Base-by-base conservation (phyloP, 73 alveolate species). In the Paramecium octaurelia region DNA sequence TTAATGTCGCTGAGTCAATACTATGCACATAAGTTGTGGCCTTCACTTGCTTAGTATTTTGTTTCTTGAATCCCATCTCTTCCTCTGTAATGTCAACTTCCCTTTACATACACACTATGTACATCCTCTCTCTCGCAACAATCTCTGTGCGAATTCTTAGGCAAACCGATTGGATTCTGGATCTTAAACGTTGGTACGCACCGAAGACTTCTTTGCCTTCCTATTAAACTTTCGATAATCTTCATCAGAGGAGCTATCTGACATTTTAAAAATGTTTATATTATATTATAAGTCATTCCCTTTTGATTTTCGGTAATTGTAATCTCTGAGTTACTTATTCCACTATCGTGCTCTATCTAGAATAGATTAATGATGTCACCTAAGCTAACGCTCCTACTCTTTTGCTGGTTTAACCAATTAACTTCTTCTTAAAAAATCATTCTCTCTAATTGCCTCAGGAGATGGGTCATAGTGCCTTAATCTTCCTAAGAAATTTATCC, bases 141-240 rank as follows among this genome's bases (percentile, higher is more conserved):
- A 31, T 80, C 18, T 80, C 8, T 80, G 24, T 43, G 73, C 91
- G n/a, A 46, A 40, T 18, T 80, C 91, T 35, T 80, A 48, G 0
- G 76, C 70, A 46, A 48, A 44, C 4, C 31, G 10, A 8, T 4
- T 48, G 76, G 75, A 20, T 18, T 80, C 91, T 31, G 35, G 36
- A 44, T 80, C 75, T 20, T 59, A 42, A 6, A 64, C 64, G 29
- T 64, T 64, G 23, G 77, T 59, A 35, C 46, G 91, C 9, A 46
- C 91, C 2, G 24, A 12, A 10, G 87, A 40, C 48, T 43, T 80
- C 34, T 80, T 80, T 35, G 91, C 91, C 31, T 46, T 80, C 20
- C 91, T 21, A 80, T 80, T 80, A 12, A 40, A 44, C 36, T 80
- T 80, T 80, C 91, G 23, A 80, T 80, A 80, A 43, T 80, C 91